A percentile compares a stretch with the other conserved stretches of the same genome.
Conservation (phyloP, 2,329 filamentous ascomycete genomes). For the Beauveria rudraprayagi region DNA sequence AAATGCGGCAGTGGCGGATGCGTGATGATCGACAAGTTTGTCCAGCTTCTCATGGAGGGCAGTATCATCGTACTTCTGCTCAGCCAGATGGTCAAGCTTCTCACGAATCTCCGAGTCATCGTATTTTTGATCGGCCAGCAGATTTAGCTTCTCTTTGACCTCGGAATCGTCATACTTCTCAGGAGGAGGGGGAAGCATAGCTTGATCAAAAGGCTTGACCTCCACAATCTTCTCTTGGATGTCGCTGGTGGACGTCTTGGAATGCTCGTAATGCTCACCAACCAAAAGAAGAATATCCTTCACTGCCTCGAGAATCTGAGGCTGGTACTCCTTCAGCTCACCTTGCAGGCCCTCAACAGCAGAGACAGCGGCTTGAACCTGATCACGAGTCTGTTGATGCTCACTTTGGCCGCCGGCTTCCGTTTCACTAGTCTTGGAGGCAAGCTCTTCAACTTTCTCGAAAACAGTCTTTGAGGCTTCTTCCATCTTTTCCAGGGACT, state of each 20-base stretch:
- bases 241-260: slow-evolving; percentile 54
- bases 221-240: slow-evolving; percentile 55
- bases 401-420: slow-evolving; percentile 67
- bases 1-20: slow-evolving; percentile 60
- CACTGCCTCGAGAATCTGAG: slow-evolving; percentile 78
- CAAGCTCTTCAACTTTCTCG: slow-evolving; percentile 70
- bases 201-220: slow-evolving; percentile 50
- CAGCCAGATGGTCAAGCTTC: slow-evolving; percentile 19
- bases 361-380: slow-evolving; percentile 66
- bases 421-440: slow-evolving; percentile 65
- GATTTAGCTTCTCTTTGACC: slow-evolving; percentile 23
- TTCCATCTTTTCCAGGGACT: slow-evolving; percentile 78
- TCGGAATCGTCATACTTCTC: slow-evolving; percentile 54
- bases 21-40: slow-evolving; percentile 36
- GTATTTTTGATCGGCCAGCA: slow-evolving; percentile 28
- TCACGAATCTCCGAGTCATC: slow-evolving; percentile 24
- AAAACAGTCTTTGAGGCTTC: slow-evolving; percentile 85
- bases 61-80: slow-evolving; percentile 12
- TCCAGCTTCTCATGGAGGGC: slow-evolving; percentile 21
- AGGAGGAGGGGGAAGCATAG: slow-evolving; percentile 41
- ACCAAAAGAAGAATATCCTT: slow-evolving; percentile 79
- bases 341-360: slow-evolving; percentile 69
- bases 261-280: slow-evolving; percentile 81
- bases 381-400: slow-evolving; percentile 74
- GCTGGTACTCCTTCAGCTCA: slow-evolving; percentile 74